A percentile compares a stretch with the other conserved stretches of the same genome.
Evolutionary conservation across 139 green algal species (phyloP).

Genomic region (Spirogloea muscicola): DNA sequence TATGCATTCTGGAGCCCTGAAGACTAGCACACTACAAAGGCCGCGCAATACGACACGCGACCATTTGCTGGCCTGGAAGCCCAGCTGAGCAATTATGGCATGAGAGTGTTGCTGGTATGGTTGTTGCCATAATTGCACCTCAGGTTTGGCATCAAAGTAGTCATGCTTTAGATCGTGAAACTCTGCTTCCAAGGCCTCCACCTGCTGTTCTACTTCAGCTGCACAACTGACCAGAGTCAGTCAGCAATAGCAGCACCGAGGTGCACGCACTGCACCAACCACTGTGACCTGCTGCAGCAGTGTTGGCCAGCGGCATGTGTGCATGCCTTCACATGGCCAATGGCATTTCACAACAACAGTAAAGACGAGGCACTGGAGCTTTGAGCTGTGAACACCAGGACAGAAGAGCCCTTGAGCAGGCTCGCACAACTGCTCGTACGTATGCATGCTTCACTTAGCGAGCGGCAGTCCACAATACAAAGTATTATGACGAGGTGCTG

Average conservation of each 20-base stretch:
- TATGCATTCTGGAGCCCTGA: no score
- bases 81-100: no score
- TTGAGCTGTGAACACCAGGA: neutral
- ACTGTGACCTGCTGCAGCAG: no score
- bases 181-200: constrained; percentile 57
- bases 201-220: constrained; percentile 51
- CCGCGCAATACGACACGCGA: neutral
- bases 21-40: neutral
- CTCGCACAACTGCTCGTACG: neutral
- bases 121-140: neutral
- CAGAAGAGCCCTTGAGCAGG: neutral
- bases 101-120: no score
- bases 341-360: no score
- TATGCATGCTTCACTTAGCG: neutral
- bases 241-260: no score
- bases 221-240: neutral
- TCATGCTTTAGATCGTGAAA: constrained; percentile 46
- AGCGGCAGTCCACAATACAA: neutral
- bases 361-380: neutral
- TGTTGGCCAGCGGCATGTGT: no score
- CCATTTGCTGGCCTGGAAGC: no score
- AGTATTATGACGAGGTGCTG: no score
- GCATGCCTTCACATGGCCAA: no score
- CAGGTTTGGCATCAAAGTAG: constrained; percentile 6
- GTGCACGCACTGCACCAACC: no score